These are phyloP conservation scores for Camptophora hylomeconis DNA, from an alignment of 2,329 filamentous ascomycete species.

Conservation along the genomic window DNA sequence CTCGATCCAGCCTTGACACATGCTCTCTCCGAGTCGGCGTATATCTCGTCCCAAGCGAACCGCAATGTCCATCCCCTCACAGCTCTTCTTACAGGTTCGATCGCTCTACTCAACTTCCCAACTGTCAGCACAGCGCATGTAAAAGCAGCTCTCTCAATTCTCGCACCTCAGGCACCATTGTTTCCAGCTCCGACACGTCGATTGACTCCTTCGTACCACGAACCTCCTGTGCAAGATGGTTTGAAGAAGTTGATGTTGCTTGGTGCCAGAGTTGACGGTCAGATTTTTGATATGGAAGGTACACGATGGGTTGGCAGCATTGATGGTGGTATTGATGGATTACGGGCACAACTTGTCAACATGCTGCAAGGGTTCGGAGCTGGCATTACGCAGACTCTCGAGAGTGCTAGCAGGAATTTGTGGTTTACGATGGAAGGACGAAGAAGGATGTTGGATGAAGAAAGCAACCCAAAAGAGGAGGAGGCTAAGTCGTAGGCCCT, in stretches of 20 bases:
- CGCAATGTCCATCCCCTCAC: conserved; percentile 50
- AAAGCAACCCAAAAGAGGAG: conserved; percentile 28
- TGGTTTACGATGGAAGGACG: conserved; percentile 82
- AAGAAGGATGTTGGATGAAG: conserved; percentile 68
- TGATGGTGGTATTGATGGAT: conserved; percentile 65
- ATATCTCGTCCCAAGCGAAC: conserved; percentile 35
- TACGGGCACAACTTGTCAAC: conserved; percentile 69
- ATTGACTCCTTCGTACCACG: conserved; percentile 69
- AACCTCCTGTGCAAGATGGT: conserved; percentile 63
- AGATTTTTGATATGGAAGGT: conserved; percentile 65
- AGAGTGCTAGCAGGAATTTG: conserved; percentile 65
- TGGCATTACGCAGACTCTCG: conserved; percentile 63
- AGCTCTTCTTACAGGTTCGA: conserved; percentile 66
- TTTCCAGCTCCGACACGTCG: conserved; percentile 70
- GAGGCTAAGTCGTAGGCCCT: conserved; percentile 2
- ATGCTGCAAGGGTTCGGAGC: conserved; percentile 72
- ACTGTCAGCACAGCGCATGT: conserved; percentile 72
- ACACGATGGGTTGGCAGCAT: conserved; percentile 63
- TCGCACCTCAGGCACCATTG: conserved; percentile 55
- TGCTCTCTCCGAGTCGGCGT: conserved; percentile 44
- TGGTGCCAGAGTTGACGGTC: conserved; percentile 75
- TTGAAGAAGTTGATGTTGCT: conserved; percentile 78
- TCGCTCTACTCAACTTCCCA: conserved; percentile 71
- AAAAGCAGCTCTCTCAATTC: conserved; percentile 63
- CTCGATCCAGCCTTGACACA: conserved; percentile 38